Evolutionary conservation across 106 monocot species (phyloP).

Genomic region (Dactylorhiza incarnata): DNA sequence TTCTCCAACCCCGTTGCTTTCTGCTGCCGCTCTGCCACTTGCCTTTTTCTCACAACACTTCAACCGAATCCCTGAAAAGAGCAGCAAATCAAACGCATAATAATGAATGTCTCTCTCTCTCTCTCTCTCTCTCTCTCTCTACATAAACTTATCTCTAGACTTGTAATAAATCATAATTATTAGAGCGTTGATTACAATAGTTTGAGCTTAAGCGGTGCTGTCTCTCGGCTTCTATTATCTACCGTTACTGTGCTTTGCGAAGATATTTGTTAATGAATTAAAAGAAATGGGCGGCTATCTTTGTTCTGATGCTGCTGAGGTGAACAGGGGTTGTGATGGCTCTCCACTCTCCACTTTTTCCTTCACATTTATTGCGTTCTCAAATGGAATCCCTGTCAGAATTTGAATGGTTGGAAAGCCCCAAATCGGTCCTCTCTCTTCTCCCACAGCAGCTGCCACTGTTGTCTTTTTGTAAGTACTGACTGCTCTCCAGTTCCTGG

Average conservation of each 20-base stretch:
- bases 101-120: background rate
- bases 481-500: slow-evolving; percentile 5
- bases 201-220: background rate
- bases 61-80: background rate
- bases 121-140: background rate
- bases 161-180: background rate
- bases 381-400: slow-evolving; percentile 12
- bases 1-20: background rate
- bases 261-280: slow-evolving; percentile 4
- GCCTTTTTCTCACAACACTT: slow-evolving; percentile 1
- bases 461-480: background rate
- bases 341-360: background rate
- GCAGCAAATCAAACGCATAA: background rate
- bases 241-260: background rate
- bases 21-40: background rate
- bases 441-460: slow-evolving; percentile 3
- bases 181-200: background rate
- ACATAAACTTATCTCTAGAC: background rate
- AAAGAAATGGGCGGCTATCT: slow-evolving; percentile 4
- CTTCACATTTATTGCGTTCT: slow-evolving; percentile 15
- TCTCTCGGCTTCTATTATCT: background rate
- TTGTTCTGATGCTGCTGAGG: slow-evolving; percentile 5
- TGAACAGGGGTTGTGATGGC: slow-evolving; percentile 4
- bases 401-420: slow-evolving; percentile 10
- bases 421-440: slow-evolving; percentile 4